Evolutionary conservation across 495 filamentous ascomycete genomes (phyloP).

Genomic region (Tuber aestivum): DNA sequence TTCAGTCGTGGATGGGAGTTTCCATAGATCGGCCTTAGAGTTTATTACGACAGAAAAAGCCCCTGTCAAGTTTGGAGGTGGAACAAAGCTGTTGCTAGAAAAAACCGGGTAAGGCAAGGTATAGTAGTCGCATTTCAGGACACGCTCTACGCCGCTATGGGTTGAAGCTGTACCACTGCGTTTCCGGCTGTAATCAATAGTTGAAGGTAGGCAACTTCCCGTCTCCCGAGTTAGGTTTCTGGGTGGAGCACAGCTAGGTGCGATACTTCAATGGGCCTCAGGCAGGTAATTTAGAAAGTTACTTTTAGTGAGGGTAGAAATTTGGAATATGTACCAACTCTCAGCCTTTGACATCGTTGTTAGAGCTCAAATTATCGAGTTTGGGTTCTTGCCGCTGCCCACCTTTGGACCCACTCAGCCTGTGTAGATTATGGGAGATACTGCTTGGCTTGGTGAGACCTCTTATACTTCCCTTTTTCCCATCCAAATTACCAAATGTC

Average conservation of each 20-base stretch:
- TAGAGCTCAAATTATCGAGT: not conserved
- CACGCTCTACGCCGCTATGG: not conserved
- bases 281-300: not conserved
- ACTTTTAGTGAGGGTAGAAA: not conserved
- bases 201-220: not conserved
- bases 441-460: not conserved
- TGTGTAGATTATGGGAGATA: not conserved
- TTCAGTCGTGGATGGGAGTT: not conserved
- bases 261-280: not conserved
- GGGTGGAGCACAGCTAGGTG: too few species aligned
- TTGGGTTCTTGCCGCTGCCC: not conserved
- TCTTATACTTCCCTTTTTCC: not conserved
- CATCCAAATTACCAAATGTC: not conserved
- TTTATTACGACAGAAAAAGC: not conserved
- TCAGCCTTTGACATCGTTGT: not conserved
- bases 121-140: not conserved
- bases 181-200: not conserved
- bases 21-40: not conserved
- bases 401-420: not conserved
- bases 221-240: not conserved
- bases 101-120: too few species aligned
- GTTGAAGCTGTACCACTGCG: not conserved
- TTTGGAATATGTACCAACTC: not conserved
- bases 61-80: too few species aligned
- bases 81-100: too few species aligned